Percentiles rank a stretch among this genome's conserved stretches.
These are phyloP conservation scores for Alternaria sp. DNA, from an alignment of 2,329 filamentous ascomycete species.

Conservation along the genomic window DNA sequence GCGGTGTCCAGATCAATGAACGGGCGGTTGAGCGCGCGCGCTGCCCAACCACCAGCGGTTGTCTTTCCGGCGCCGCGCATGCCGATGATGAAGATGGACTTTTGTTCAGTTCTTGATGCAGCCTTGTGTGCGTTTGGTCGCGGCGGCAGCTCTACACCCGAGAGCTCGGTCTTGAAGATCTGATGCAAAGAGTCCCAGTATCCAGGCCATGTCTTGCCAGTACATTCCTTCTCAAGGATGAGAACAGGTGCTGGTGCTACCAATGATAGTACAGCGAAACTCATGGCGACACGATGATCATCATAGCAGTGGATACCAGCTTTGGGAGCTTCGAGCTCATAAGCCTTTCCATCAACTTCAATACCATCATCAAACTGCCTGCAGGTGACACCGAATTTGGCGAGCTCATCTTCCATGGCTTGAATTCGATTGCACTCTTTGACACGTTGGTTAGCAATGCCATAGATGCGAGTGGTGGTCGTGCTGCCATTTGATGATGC, in stretches of 20 bases:
- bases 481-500: constrained; percentile 72
- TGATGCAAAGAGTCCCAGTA: constrained; percentile 94
- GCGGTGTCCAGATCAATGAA: constrained; percentile 89
- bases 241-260: constrained; percentile 75
- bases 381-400: constrained; percentile 89
- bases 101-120: constrained; percentile 50
- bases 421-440: constrained; percentile 98
- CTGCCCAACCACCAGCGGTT: constrained; percentile 87
- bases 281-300: constrained; percentile 98
- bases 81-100: constrained; percentile 91
- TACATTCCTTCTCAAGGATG: constrained; percentile 89
- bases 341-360: constrained; percentile 68
- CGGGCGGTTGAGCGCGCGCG: constrained; percentile 75
- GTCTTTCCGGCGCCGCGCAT: constrained; percentile 99
- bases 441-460: constrained; percentile 96
- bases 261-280: constrained; percentile 87
- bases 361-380: constrained; percentile 95
- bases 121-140: constrained; percentile 47
- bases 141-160: constrained; percentile 69
- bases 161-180: constrained; percentile 77
- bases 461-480: constrained; percentile 80
- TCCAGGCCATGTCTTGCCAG: constrained; percentile 97
- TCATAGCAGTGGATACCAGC: constrained; percentile 89
- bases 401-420: constrained; percentile 93
- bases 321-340: constrained; percentile 60